Conservation (phyloP, 768 basidiomycete genomes). For the Pleurotus tuber-regium region DNA sequence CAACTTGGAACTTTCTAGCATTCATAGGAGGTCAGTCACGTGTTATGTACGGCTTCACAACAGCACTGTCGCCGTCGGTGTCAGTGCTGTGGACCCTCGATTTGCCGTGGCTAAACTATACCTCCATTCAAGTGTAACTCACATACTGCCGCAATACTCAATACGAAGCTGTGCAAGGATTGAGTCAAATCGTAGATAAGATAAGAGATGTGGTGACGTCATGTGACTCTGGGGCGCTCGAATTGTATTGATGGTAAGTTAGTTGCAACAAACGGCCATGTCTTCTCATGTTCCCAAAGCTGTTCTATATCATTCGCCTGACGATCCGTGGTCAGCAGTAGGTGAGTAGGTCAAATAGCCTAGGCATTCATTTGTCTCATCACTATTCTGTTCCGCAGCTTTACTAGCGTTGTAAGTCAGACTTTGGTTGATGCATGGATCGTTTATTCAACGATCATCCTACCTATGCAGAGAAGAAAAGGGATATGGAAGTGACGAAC, state of each 20-base stretch:
- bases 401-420: slow-evolving; percentile 54
- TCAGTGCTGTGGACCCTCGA: too few species aligned
- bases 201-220: not conserved
- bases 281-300: slow-evolving; percentile 61
- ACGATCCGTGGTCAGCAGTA: slow-evolving; percentile 63
- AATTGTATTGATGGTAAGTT: slow-evolving; percentile 11
- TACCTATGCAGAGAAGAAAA: slow-evolving; percentile 58
- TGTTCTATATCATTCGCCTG: slow-evolving; percentile 68
- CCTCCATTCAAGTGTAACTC: too few species aligned
- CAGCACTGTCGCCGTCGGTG: too few species aligned
- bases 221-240: slow-evolving; percentile 1
- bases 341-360: slow-evolving; percentile 36
- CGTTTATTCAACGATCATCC: slow-evolving; percentile 12
- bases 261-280: slow-evolving; percentile 17
- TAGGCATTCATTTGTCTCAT: not conserved
- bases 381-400: slow-evolving; percentile 32
- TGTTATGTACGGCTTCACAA: not conserved
- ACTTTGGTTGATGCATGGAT: not conserved
- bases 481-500: slow-evolving; percentile 77
- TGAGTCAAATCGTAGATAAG: not conserved
- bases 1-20: slow-evolving; percentile 11
- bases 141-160: too few species aligned
- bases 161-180: too few species aligned
- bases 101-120: too few species aligned
- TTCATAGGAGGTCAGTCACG: slow-evolving; percentile 2